These are phyloP conservation scores for Neurospora terricola DNA, from an alignment of 495 filamentous ascomycete genomes.

Conservation along the genomic window DNA sequence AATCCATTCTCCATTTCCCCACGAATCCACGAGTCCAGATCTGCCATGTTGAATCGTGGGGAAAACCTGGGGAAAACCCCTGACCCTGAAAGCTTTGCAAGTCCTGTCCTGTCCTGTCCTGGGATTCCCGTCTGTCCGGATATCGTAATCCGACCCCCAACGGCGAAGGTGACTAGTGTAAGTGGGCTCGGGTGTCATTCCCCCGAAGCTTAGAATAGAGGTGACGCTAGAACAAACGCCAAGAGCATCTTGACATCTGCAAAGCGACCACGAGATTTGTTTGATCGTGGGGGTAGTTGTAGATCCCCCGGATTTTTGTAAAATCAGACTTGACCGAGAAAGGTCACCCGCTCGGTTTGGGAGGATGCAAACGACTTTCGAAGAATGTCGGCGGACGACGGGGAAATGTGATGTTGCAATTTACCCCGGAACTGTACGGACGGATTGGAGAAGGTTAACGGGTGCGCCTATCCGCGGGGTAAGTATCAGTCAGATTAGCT, in stretches of 20 bases:
- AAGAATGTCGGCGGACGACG: not conserved
- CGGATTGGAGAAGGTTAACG: not conserved
- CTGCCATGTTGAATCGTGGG: not conserved
- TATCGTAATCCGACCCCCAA: not conserved
- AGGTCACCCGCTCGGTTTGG: not conserved
- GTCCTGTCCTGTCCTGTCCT: not conserved
- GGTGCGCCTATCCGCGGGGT: not conserved
- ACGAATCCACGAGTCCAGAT: not conserved
- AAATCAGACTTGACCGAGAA: not conserved
- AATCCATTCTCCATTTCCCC: not conserved
- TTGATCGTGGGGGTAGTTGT: not conserved
- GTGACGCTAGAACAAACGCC: not conserved
- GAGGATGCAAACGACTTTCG: not conserved
- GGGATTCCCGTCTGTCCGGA: not conserved
- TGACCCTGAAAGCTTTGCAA: not conserved
- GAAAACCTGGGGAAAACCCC: not conserved
- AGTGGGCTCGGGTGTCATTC: not conserved
- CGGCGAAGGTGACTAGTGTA: not conserved
- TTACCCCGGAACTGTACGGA: too few species aligned
- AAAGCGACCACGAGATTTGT: not conserved
- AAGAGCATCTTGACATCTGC: not conserved
- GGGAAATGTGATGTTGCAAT: not conserved
- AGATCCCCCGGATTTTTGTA: not conserved
- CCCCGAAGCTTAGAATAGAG: not conserved
- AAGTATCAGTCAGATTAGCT: not conserved